phyloP scores from a whole-genome alignment of 108 stramenopile species.

The Skeletonema tropicum region DNA sequence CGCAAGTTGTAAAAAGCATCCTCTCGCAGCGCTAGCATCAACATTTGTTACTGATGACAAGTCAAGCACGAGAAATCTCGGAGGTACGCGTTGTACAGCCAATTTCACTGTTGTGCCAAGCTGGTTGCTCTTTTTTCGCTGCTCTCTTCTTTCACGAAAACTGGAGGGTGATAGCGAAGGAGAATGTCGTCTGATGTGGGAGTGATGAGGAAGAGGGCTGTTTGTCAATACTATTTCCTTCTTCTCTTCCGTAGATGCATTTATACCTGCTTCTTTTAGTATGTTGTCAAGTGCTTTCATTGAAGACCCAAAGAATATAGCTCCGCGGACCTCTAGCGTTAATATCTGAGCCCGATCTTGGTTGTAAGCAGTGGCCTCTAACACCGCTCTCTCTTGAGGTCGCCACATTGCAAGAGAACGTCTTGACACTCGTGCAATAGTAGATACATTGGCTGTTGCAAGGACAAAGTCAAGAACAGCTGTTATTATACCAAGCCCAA shows the following conservation, averaged over 20 bases:
- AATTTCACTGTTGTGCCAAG: not conserved
- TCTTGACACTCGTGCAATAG: slow-evolving; percentile 57
- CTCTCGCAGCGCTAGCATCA: slow-evolving; percentile 84
- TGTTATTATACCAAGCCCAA: slow-evolving; percentile 46
- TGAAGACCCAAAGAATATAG: slow-evolving; percentile 84
- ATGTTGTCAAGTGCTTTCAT: slow-evolving; percentile 64
- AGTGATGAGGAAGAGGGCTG: slow-evolving; percentile 40
- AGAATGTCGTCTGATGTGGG: slow-evolving; percentile 27
- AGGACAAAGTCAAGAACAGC: slow-evolving; percentile 82
- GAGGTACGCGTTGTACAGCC: slow-evolving; percentile 31
- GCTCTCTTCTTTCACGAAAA: slow-evolving; percentile 7
- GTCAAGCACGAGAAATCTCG: slow-evolving; percentile 76
- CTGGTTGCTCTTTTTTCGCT: slow-evolving; percentile 14
- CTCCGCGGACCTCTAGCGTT: slow-evolving; percentile 72
- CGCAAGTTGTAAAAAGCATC: slow-evolving; percentile 85
- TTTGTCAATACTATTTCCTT: slow-evolving; percentile 44
- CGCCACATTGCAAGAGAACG: slow-evolving; percentile 80
- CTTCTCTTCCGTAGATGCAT: slow-evolving; percentile 42
- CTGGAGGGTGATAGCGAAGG: slow-evolving; percentile 23
- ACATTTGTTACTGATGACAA: slow-evolving; percentile 70
- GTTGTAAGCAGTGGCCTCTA: slow-evolving; percentile 70
- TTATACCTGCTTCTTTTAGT: slow-evolving; percentile 59
- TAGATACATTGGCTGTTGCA: slow-evolving; percentile 66
- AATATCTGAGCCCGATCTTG: slow-evolving; percentile 60
- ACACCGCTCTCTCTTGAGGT: slow-evolving; percentile 61